Evolutionary conservation across 2,329 filamentous ascomycete species (phyloP), one percentile per base, ranked within the genome.

Genomic region (Trichophaea hybrida): DNA sequence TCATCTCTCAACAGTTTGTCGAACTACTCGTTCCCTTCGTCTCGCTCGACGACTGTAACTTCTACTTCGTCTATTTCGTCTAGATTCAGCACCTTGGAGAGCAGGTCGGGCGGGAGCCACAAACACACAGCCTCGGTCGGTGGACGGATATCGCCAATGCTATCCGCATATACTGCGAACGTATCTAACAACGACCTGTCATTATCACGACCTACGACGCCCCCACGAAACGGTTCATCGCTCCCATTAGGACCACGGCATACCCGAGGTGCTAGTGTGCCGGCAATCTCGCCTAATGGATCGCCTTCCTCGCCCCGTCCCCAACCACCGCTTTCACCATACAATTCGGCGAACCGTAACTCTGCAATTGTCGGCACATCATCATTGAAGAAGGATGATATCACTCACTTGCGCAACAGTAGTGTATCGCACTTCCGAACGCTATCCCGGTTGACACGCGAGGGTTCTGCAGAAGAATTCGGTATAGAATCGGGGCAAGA

Each of bases 371-470:
- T 59, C 17, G 63, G 63, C 15, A 69, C 73, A 64, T 68, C 77
- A 10, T 74, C 78, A 2, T 72, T 89, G 13, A 78, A 77, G 6
- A 77, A 80, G 0, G 84, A 87, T 2, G 89, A 96, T 64, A 77
- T 97, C 8, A 81, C 89, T 70, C 84, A 81, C 37, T 77, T 98
- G 15, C 85, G 91, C 60, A 87, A 87, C 67, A 97, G 93, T 0
- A 86, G 91, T 0, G 97, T 93, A 1, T 84, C 85, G 60, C 88
- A 98, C 71, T 78, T 98, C 24, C 84, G 90, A 48, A 90, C 88
- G 0, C 76, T 97, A 40, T 95, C 91, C 5, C 85, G 83, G 68
- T 80, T 94, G 65, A 87, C 88, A 1, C 81, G 91, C 68, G 82
- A 82, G 50, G 84, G 81, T 2, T 81, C 83, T 7, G 80, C 82